A percentile compares a stretch with the other conserved stretches of the same genome.
These are phyloP conservation scores for Pyricularia sp. DNA, from an alignment of 2,329 filamentous ascomycete genomes.

Conservation along the genomic window DNA sequence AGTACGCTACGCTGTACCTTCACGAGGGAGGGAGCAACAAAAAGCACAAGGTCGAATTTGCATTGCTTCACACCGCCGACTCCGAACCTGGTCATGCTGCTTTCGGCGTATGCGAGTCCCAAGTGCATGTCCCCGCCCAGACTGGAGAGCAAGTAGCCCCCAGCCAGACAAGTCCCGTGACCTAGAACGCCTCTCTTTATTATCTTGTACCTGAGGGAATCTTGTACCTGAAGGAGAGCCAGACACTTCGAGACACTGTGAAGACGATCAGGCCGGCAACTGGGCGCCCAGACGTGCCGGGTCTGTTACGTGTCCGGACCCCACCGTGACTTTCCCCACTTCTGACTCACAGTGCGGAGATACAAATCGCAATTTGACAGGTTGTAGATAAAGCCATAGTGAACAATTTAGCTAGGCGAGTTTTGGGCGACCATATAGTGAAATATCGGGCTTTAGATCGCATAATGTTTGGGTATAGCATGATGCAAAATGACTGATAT, in stretches of 20 bases:
- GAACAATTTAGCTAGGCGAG: neutral
- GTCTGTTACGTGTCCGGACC: neutral
- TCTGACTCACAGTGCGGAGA: slow-evolving; percentile 1
- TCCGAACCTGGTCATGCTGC: neutral
- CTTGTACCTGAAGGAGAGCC: neutral
- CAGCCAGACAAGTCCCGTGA: neutral
- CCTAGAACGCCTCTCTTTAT: neutral
- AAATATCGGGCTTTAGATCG: neutral
- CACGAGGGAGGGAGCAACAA: neutral
- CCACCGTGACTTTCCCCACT: neutral
- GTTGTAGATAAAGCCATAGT: neutral
- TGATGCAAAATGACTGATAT: neutral
- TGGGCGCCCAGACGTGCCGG: neutral
- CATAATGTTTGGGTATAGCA: neutral
- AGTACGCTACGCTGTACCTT: neutral
- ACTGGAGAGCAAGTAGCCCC: neutral
- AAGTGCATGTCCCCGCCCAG: neutral
- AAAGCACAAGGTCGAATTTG: neutral
- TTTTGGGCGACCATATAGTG: neutral
- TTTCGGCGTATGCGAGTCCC: neutral
- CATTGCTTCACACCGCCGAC: neutral
- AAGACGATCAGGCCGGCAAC: neutral
- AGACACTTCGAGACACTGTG: neutral
- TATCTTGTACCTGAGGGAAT: neutral
- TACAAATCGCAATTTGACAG: neutral